Percentiles rank a stretch among this genome's conserved stretches.
phyloP scores from a whole-genome alignment of 352 stramenopile genomes.

The Phytophthora multivora region DNA sequence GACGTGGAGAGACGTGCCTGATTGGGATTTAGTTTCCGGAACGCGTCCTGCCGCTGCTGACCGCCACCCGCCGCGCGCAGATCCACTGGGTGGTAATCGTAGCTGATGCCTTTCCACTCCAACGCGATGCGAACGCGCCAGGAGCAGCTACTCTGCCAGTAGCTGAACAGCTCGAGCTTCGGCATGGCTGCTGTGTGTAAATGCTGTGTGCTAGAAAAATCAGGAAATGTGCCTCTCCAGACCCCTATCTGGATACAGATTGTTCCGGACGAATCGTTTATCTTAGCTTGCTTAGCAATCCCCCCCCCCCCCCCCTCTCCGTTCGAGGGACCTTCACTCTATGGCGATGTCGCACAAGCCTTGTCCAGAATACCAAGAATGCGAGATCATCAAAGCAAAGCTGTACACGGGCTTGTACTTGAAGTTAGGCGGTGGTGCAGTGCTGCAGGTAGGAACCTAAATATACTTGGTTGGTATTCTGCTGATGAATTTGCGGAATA shows the following conservation, averaged over 20 bases:
- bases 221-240: not conserved
- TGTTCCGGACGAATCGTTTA: too few relatives aligned
- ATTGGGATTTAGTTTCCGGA: constrained; percentile 73
- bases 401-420: too few relatives aligned
- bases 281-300: too few relatives aligned
- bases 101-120: constrained; percentile 84
- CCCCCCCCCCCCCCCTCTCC: too few relatives aligned
- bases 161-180: constrained; percentile 65
- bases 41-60: constrained; percentile 61
- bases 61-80: constrained; percentile 52
- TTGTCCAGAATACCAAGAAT: too few relatives aligned
- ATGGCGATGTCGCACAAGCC: too few relatives aligned
- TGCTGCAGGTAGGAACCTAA: too few relatives aligned
- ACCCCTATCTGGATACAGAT: too few relatives aligned
- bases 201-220: not conserved
- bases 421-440: too few relatives aligned
- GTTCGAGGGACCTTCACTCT: not conserved
- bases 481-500: too few relatives aligned
- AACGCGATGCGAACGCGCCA: constrained; percentile 92
- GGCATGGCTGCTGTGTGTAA: not conserved
- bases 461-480: too few relatives aligned
- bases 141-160: constrained; percentile 89
- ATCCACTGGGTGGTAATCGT: constrained; percentile 81
- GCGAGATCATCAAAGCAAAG: too few relatives aligned
- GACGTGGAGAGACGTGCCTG: constrained; percentile 35